Percentiles rank a stretch among this genome's conserved stretches.
phyloP scores from a whole-genome alignment of 768 basidiomycete genomes.

The Lentinula guzmanii region DNA sequence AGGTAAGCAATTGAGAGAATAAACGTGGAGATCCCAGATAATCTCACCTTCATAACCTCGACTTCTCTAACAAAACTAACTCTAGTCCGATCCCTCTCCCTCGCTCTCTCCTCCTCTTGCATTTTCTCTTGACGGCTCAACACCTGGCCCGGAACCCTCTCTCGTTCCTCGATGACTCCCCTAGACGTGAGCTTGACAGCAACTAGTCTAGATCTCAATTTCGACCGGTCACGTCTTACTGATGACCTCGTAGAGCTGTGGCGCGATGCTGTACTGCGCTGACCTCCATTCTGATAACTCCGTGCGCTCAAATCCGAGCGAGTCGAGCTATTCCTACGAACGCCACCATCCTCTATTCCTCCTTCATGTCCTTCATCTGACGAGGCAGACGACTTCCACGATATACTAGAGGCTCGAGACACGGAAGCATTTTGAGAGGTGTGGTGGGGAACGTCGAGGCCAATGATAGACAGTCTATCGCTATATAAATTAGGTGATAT shows the following conservation, averaged over 20 bases:
- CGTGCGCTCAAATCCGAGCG: neutral
- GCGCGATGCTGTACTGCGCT: neutral
- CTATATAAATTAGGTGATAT: neutral
- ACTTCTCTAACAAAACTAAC: slow-evolving; percentile 81
- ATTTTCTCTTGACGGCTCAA: slow-evolving; percentile 14
- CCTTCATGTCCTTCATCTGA: slow-evolving; percentile 1
- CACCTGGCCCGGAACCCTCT: slow-evolving; percentile 16
- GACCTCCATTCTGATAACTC: neutral
- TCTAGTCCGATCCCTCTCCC: slow-evolving; percentile 63
- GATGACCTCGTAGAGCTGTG: neutral
- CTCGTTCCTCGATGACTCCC: slow-evolving; percentile 15
- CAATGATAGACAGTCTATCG: neutral
- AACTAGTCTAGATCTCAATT: slow-evolving; percentile 25
- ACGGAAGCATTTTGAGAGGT: neutral
- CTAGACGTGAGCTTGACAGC: slow-evolving; percentile 44
- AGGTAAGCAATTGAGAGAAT: neutral
- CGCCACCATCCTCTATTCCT: neutral
- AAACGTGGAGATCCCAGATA: neutral
- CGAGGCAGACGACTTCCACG: slow-evolving; percentile 3
- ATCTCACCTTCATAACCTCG: slow-evolving; percentile 69
- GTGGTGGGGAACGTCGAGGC: neutral
- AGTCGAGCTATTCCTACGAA: neutral
- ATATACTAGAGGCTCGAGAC: neutral
- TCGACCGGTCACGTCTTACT: neutral
- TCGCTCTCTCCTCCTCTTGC: slow-evolving; percentile 29